These are phyloP conservation scores for Aspergillus campestris DNA, from an alignment of 495 filamentous ascomycete genomes.

Conservation along the genomic window DNA sequence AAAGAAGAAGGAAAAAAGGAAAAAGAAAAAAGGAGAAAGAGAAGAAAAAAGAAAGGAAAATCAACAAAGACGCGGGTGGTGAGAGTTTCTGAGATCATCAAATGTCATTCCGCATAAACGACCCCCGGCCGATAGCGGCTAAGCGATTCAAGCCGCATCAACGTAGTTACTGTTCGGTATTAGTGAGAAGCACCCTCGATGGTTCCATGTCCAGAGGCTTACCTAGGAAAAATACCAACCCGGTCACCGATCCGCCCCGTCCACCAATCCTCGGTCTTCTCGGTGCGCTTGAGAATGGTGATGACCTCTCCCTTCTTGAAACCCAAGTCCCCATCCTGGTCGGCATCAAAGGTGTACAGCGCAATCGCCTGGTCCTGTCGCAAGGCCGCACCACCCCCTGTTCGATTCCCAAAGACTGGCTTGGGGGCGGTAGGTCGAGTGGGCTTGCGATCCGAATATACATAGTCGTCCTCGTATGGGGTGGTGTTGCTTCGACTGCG, in stretches of 20 bases:
- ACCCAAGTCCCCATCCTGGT: conserved; percentile 83
- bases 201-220: conserved; percentile 9
- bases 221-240: conserved; percentile 56
- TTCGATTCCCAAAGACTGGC: conserved; percentile 65
- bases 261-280: conserved; percentile 87
- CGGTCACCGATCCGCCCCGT: conserved; percentile 57
- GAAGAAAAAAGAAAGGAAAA: conserved; percentile 2
- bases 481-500: conserved; percentile 39
- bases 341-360: conserved; percentile 85
- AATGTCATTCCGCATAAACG: conserved; percentile 19
- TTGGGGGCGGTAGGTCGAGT: conserved; percentile 77
- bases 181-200: background rate
- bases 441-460: conserved; percentile 48
- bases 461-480: conserved; percentile 47
- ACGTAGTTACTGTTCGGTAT: conserved; percentile 36
- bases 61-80: background rate
- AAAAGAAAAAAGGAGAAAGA: conserved; percentile 1
- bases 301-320: conserved; percentile 98
- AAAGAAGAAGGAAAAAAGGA: too few relatives aligned
- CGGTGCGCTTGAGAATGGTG: conserved; percentile 94
- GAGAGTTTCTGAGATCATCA: conserved; percentile 1
- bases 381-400: conserved; percentile 43
- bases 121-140: conserved; percentile 2
- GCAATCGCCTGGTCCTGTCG: conserved; percentile 82
- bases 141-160: conserved; percentile 23